These are phyloP conservation scores for Fusarium marasasianum DNA, from an alignment of 2,329 filamentous ascomycete species.

Conservation along the genomic window DNA sequence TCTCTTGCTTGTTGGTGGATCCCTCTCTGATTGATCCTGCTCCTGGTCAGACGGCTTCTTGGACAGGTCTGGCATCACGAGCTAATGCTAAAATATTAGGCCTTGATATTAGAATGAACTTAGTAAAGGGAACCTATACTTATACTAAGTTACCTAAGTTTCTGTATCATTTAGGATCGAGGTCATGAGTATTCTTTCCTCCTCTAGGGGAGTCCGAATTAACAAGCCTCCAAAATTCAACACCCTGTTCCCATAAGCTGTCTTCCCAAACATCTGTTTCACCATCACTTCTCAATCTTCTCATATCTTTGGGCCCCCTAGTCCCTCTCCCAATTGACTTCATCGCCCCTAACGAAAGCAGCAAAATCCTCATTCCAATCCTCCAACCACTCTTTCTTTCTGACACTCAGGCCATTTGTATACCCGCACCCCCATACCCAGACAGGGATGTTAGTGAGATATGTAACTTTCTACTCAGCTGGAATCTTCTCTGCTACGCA, in stretches of 20 bases:
- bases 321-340: neutral
- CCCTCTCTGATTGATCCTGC: neutral
- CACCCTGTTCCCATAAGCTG: accelerated
- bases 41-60: neutral
- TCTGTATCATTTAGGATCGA: no score
- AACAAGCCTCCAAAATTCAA: neutral
- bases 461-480: neutral
- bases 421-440: neutral
- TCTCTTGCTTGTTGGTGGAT: neutral
- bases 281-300: neutral
- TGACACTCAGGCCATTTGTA: neutral
- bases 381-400: neutral
- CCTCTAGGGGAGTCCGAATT: neutral
- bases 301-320: no score
- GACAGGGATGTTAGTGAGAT: neutral
- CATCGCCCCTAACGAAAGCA: neutral
- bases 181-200: no score
- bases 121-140: no score
- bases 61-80: neutral
- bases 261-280: neutral
- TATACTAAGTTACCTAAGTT: no score
- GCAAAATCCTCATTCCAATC: neutral
- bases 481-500: neutral
- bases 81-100: no score
- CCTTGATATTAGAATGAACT: no score